phyloP scores from a whole-genome alignment of 371 early-diverging fungal species.

The Syncephalastrum racemosum region DNA sequence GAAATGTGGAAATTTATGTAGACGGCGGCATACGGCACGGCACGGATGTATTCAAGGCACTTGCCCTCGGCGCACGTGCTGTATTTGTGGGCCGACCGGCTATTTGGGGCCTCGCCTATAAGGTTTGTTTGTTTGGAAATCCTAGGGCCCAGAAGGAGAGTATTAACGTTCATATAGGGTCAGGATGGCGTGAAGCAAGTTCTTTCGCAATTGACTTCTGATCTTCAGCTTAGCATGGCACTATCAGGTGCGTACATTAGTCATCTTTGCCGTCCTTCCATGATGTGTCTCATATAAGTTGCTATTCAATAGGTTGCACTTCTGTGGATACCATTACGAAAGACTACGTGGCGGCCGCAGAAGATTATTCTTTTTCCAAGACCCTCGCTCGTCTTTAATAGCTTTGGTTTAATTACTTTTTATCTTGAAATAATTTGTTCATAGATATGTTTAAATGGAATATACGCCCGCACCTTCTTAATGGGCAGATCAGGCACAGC shows the following conservation, averaged over 20 bases:
- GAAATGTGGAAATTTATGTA: conserved; percentile 60
- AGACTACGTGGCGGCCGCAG: conserved; percentile 6
- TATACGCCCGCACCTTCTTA: too few relatives aligned
- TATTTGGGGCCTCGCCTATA: conserved; percentile 53
- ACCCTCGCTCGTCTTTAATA: too few relatives aligned
- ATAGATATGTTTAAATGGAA: too few relatives aligned
- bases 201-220: conserved; percentile 15
- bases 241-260: conserved; percentile 14
- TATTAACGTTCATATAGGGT: conserved; percentile 7
- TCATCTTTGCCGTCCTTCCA: neutral
- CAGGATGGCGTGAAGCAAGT: conserved; percentile 20
- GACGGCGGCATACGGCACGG: conserved; percentile 75
- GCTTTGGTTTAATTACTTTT: too few relatives aligned
- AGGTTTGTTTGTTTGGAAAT: conserved; percentile 12
- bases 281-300: neutral
- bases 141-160: neutral
- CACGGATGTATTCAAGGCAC: conserved; percentile 67
- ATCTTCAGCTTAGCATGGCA: conserved; percentile 25
- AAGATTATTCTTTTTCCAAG: conserved; percentile 6
- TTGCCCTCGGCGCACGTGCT: conserved; percentile 71
- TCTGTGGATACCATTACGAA: conserved; percentile 4
- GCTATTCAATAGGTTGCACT: conserved; percentile 7
- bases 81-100: conserved; percentile 73
- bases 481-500: too few relatives aligned
- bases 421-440: too few relatives aligned